phyloP scores from a whole-genome alignment of 306 rosid species.

The Quercus bicolor region DNA sequence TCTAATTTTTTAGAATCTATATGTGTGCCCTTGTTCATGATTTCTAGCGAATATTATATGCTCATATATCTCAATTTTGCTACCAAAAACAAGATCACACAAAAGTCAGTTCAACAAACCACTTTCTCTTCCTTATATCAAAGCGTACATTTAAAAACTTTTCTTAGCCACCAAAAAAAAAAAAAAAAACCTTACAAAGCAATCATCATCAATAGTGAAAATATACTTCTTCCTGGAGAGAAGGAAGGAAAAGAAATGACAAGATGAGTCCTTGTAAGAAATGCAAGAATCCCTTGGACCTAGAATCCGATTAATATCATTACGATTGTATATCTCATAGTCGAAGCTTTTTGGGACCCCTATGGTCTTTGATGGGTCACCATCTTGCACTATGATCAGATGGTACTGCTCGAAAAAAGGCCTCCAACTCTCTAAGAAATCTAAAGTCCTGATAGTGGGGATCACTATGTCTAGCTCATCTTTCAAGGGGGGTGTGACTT shows the following conservation, averaged over 20 bases:
- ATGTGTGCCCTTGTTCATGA: too few relatives aligned
- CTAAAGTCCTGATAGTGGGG: conserved; percentile 86
- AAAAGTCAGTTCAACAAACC: background rate
- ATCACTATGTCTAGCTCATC: conserved; percentile 87
- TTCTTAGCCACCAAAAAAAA: background rate
- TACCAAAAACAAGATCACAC: background rate
- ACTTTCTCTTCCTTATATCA: background rate
- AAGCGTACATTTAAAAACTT: background rate
- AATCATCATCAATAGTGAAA: conserved; percentile 84
- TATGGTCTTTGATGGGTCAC: conserved; percentile 66
- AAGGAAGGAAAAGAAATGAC: conserved; percentile 79
- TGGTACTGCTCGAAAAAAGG: conserved; percentile 71
- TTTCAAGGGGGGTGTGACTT: conserved; percentile 49
- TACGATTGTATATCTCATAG: conserved; percentile 70
- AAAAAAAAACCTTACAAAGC: conserved; percentile 59
- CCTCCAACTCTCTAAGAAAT: conserved; percentile 89
- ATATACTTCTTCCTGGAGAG: conserved; percentile 92
- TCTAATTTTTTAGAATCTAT: too few relatives aligned
- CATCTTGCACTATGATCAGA: conserved; percentile 76
- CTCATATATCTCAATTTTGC: conserved; percentile 1
- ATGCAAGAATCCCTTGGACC: conserved; percentile 82
- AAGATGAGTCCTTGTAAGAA: conserved; percentile 90
- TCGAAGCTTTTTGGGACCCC: conserved; percentile 72
- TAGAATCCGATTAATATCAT: conserved; percentile 73
- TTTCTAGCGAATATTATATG: too few relatives aligned